These are phyloP conservation scores for Bombardia bombarda DNA, from an alignment of 495 filamentous ascomycete genomes.

Conservation along the genomic window DNA sequence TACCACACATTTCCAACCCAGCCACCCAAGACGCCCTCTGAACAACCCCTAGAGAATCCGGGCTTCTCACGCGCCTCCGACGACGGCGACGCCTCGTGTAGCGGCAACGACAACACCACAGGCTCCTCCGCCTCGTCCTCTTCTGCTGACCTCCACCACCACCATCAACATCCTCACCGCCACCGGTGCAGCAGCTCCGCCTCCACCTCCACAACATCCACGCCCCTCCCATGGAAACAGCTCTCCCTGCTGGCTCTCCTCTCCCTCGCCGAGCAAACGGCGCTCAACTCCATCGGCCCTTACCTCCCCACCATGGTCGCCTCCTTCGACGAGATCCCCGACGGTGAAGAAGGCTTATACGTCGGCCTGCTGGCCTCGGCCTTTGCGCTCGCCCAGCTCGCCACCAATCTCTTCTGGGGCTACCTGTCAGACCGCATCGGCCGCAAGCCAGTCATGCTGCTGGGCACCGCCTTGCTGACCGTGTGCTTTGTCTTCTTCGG, in stretches of 20 bases:
- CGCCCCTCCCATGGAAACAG: slow-evolving; percentile 75
- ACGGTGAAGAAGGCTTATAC: slow-evolving; percentile 70
- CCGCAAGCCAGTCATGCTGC: slow-evolving; percentile 84
- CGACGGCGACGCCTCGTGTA: slow-evolving; percentile 6
- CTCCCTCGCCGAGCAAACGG: slow-evolving; percentile 88
- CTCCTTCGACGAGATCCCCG: slow-evolving; percentile 71
- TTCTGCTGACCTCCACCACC: background rate
- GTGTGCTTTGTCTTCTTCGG: slow-evolving; percentile 81
- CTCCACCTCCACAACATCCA: slow-evolving; percentile 34
- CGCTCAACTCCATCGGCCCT: slow-evolving; percentile 91
- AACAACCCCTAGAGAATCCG: slow-evolving; percentile 11
- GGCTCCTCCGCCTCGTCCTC: slow-evolving; percentile 8
- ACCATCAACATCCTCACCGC: background rate
- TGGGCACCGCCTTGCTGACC: slow-evolving; percentile 76
- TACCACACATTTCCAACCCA: slow-evolving; percentile 95
- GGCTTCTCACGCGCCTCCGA: background rate
- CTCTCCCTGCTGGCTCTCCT: slow-evolving; percentile 80
- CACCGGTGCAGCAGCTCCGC: background rate
- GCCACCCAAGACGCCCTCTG: slow-evolving; percentile 64
- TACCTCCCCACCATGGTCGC: slow-evolving; percentile 91
- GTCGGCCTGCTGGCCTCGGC: slow-evolving; percentile 83
- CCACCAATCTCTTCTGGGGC: slow-evolving; percentile 91
- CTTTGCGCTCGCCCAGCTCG: slow-evolving; percentile 87
- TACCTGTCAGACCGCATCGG: slow-evolving; percentile 83
- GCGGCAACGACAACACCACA: background rate